These are phyloP conservation scores for Salvia hispanica DNA, from an alignment of 257 asterid species.

Conservation along the genomic window DNA sequence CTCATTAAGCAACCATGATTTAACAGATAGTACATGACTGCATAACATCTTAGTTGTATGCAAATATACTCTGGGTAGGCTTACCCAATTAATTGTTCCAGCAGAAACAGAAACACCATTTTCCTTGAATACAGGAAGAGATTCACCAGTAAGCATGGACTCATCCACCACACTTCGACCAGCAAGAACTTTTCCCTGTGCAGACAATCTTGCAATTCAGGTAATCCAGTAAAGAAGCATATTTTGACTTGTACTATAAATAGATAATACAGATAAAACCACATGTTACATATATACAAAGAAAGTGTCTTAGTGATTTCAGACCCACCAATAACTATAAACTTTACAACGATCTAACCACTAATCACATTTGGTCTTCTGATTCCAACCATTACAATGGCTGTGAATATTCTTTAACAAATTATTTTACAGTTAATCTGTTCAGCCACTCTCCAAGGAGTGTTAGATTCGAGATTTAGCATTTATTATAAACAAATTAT, in stretches of 20 bases:
- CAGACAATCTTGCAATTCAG: slow-evolving; percentile 33
- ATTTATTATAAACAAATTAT: slow-evolving; percentile 3
- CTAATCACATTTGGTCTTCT: slow-evolving; percentile 11
- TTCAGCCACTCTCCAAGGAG: neutral
- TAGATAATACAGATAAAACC: slow-evolving; percentile 24
- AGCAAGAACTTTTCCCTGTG: slow-evolving; percentile 85
- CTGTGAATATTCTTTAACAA: slow-evolving; percentile 1
- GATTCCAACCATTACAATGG: slow-evolving; percentile 7
- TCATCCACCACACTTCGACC: slow-evolving; percentile 99
- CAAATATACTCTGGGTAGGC: slow-evolving; percentile 26
- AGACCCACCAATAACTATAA: neutral
- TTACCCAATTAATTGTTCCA: slow-evolving; percentile 97
- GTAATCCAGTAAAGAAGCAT: slow-evolving; percentile 32
- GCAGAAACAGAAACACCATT: slow-evolving; percentile 80
- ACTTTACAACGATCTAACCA: neutral
- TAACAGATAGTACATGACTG: slow-evolving; percentile 1
- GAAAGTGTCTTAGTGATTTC: slow-evolving; percentile 17
- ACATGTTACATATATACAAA: neutral
- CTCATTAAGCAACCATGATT: neutral
- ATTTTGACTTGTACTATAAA: slow-evolving; percentile 15
- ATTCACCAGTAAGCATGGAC: slow-evolving; percentile 99
- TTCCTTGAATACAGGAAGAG: slow-evolving; percentile 95
- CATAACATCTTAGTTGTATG: neutral
- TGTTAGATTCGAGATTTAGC: slow-evolving; percentile 10
- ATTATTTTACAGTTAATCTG: slow-evolving; percentile 1